Percentiles rank a stretch among this genome's conserved stretches.
These are phyloP conservation scores for Ophiostoma fasciatum DNA, from an alignment of 2,329 filamentous ascomycete genomes.

Conservation along the genomic window DNA sequence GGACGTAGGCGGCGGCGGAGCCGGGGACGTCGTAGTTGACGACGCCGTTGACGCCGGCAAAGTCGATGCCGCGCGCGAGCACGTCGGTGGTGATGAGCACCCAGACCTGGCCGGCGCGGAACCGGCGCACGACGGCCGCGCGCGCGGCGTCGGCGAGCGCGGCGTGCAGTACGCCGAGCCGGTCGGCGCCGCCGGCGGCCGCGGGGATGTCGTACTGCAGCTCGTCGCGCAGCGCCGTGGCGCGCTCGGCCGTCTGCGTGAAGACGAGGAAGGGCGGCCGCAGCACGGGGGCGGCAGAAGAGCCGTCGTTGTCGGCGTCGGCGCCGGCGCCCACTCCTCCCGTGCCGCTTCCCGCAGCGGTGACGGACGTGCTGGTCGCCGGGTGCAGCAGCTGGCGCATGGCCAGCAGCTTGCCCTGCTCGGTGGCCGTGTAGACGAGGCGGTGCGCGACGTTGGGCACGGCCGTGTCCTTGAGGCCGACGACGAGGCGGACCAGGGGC, in stretches of 20 bases:
- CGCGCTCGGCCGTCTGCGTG: slow-evolving; percentile 87
- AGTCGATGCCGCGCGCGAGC: slow-evolving; percentile 82
- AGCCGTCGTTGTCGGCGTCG: slow-evolving; percentile 32
- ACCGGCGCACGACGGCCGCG: slow-evolving; percentile 70
- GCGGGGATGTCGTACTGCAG: slow-evolving; percentile 87
- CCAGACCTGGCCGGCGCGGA: slow-evolving; percentile 89
- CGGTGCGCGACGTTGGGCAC: slow-evolving; percentile 85
- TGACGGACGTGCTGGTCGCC: slow-evolving; percentile 24
- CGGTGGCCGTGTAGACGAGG: slow-evolving; percentile 79
- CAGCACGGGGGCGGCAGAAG: too few species aligned
- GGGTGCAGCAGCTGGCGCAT: slow-evolving; percentile 82
- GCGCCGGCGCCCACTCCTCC: neutral
- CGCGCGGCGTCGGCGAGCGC: slow-evolving; percentile 64
- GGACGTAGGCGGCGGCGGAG: slow-evolving; percentile 81
- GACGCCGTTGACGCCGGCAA: slow-evolving; percentile 86
- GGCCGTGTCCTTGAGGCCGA: slow-evolving; percentile 92
- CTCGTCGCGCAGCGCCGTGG: slow-evolving; percentile 74
- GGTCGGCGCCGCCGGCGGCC: slow-evolving; percentile 67
- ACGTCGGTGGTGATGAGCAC: slow-evolving; percentile 92
- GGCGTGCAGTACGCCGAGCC: slow-evolving; percentile 83
- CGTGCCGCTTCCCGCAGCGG: too few species aligned
- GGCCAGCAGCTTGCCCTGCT: slow-evolving; percentile 84
- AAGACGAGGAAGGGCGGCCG: slow-evolving; percentile 89
- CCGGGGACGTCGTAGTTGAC: slow-evolving; percentile 96
- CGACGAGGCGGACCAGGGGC: slow-evolving; percentile 62